Conservation (phyloP, 805 yeast species). For the Hanseniaspora nectarophila region DNA sequence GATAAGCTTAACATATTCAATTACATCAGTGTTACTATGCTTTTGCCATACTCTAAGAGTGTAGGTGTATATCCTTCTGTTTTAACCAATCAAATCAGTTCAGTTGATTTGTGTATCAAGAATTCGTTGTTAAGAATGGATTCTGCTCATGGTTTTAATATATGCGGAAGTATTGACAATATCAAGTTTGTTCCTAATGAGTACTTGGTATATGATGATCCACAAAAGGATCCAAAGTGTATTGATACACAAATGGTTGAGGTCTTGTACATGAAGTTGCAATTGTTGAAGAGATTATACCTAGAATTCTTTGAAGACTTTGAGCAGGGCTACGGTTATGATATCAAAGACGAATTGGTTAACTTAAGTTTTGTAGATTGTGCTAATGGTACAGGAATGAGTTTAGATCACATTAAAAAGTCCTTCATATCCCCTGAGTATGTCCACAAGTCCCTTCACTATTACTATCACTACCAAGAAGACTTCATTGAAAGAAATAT, state of each 20-base stretch:
- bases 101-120: slow-evolving; percentile 11
- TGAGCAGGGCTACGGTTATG: slow-evolving; percentile 13
- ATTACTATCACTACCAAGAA: slow-evolving; percentile 15
- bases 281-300: slow-evolving; percentile 11
- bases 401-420: slow-evolving; percentile 5
- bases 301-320: slow-evolving; percentile 12
- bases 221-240: background rate
- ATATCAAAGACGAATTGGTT: slow-evolving; percentile 8
- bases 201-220: background rate
- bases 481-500: slow-evolving; percentile 21
- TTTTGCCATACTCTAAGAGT: slow-evolving; percentile 35
- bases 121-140: slow-evolving; percentile 12
- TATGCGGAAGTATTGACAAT: slow-evolving; percentile 5
- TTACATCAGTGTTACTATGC: slow-evolving; percentile 28
- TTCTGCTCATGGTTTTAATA: slow-evolving; percentile 7
- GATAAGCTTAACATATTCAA: slow-evolving; percentile 30
- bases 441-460: slow-evolving; percentile 8
- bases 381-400: slow-evolving; percentile 11
- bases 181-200: slow-evolving; percentile 11
- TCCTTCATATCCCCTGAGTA: slow-evolving; percentile 8
- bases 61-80: slow-evolving; percentile 35
- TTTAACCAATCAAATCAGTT: slow-evolving; percentile 23
- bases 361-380: slow-evolving; percentile 10
- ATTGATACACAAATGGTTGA: slow-evolving; percentile 1
- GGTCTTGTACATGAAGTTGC: slow-evolving; percentile 7